Evolutionary conservation across 371 early-diverging fungal genomes (phyloP).

Genomic region (Saksenaea oblongispora): DNA sequence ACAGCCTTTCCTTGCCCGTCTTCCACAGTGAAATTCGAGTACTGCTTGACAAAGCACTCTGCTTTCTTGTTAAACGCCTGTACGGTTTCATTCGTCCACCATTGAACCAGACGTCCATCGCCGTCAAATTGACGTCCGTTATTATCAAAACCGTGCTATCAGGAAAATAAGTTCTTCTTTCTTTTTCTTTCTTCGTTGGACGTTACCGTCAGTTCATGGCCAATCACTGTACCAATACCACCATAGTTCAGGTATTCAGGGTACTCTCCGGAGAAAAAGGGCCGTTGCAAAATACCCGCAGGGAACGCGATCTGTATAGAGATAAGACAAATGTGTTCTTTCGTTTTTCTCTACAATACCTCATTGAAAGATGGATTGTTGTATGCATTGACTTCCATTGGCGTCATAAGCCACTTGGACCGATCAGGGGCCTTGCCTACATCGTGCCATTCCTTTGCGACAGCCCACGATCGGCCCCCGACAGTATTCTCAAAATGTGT

Average conservation of each 20-base stretch:
- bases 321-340: background rate
- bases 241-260: conserved; percentile 64
- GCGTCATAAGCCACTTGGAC: conserved; percentile 54
- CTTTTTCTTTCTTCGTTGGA: background rate
- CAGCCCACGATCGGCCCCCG: conserved; percentile 23
- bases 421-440: conserved; percentile 47
- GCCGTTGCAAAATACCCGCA: conserved; percentile 58
- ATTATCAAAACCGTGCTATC: conserved; percentile 53
- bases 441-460: conserved; percentile 24
- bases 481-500: conserved; percentile 52
- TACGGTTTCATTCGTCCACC: conserved; percentile 66
- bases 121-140: conserved; percentile 58
- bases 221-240: conserved; percentile 59
- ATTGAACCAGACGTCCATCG: conserved; percentile 43
- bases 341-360: conserved; percentile 1
- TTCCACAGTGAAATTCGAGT: conserved; percentile 45
- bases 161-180: background rate
- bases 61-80: conserved; percentile 51
- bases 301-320: conserved; percentile 52
- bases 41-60: conserved; percentile 70
- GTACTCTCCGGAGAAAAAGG: conserved; percentile 40
- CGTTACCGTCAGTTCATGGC: conserved; percentile 64
- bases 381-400: conserved; percentile 66
- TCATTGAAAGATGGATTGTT: conserved; percentile 54
- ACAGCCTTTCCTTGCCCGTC: conserved; percentile 23